These are phyloP conservation scores for Mortierella claussenii DNA, from an alignment of 192 early-diverging fungal species.

Conservation along the genomic window DNA sequence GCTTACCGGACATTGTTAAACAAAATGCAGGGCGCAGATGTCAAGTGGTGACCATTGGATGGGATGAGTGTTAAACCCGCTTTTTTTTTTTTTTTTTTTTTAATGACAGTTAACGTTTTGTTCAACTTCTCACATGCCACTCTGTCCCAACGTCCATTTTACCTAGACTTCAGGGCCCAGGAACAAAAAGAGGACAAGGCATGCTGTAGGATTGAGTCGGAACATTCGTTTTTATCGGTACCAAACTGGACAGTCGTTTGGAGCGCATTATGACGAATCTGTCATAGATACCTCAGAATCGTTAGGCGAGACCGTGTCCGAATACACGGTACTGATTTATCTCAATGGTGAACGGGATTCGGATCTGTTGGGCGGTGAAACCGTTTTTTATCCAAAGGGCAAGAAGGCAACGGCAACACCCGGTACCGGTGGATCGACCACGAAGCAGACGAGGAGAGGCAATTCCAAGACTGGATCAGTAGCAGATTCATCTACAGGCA, in stretches of 20 bases:
- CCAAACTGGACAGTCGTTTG: conserved; percentile 67
- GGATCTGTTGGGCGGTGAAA: conserved; percentile 37
- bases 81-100: background rate
- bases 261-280: conserved; percentile 70
- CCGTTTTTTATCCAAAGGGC: conserved; percentile 38
- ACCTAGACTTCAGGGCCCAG: conserved; percentile 36
- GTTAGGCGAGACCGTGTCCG: conserved; percentile 55
- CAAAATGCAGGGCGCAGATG: no score
- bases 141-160: conserved; percentile 1
- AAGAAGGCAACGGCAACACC: conserved; percentile 11
- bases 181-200: conserved; percentile 26
- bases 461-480: background rate
- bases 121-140: no score
- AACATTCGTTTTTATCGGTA: conserved; percentile 73
- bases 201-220: conserved; percentile 60
- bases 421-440: background rate
- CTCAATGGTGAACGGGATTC: conserved; percentile 60
- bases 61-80: no score
- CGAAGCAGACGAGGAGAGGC: conserved; percentile 4
- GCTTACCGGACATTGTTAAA: no score
- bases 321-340: conserved; percentile 69
- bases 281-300: conserved; percentile 57
- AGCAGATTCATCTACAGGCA: background rate
- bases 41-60: no score
- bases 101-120: no score